Evolutionary conservation across 139 green algal genomes (phyloP), one percentile per base, ranked within the genome.

Genomic region (Klebsormidium nitens): DNA sequence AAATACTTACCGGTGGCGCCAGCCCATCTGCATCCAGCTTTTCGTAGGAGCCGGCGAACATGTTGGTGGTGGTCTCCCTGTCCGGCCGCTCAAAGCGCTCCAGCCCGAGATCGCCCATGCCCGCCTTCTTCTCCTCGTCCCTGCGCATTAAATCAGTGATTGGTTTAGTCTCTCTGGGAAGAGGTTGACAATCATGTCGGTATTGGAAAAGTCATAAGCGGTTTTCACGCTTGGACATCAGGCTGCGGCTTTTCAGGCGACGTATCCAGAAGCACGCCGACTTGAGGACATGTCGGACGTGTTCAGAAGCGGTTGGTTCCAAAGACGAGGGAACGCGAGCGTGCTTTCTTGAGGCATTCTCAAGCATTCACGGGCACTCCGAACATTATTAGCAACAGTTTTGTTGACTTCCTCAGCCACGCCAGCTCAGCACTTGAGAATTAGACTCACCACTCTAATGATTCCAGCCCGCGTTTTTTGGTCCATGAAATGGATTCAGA

Each of bases 11-110:
- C 26, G 80, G 80, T 3, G 88, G 71, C 17, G 87, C 85, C 39
- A 99, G 84, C 38, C 94, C 94, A 71, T 98, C 94, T 8, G 95
- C 88, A 64, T 99, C 94, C 38, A 99, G 85, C 86, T 99, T 99
- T 79, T 97, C 93, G 78, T 99, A 99, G 6, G 86, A 92, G 19
- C 80, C 81, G 34, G 82, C 75, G 11, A 75, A 74, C 90, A 93
- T 80, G 91, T 67, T 79, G 19, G 69, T 65, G 49, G 73, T 80
- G 38, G 44, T 69, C 17, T 85, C 79, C 5, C 82, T 72, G 65
- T 91, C 84, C 1, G 93, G 93, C 42, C 76, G 70, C 84, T 99
- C 90, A 34, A 98, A 95, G 42, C 86, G 77, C 82, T 98, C 93
- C 32, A 69, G 76, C n/a, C 58, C 44, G 23, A 81, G 29, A 2